Percentiles rank a stretch among this genome's conserved stretches.
These are phyloP conservation scores for Metschnikowia noctiluminum DNA, from an alignment of 805 yeast species.

Conservation along the genomic window DNA sequence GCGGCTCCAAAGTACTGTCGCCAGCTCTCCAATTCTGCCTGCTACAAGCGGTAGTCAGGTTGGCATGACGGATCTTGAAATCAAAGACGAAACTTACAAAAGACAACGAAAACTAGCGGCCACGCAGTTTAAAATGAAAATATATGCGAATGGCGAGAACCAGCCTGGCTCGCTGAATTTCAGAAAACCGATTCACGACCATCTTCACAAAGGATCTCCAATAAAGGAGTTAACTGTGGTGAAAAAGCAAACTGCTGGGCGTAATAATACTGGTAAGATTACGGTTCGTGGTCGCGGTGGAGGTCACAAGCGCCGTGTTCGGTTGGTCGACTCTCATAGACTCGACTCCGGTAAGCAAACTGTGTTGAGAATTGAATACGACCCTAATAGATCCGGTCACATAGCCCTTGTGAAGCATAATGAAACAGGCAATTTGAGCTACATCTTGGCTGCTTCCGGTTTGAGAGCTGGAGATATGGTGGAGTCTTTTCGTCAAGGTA, in stretches of 20 bases:
- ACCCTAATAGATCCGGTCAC: constrained; percentile 92
- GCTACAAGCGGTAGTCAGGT: constrained; percentile 9
- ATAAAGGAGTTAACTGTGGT: constrained; percentile 70
- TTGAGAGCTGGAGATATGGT: constrained; percentile 88
- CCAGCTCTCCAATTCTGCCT: constrained; percentile 4
- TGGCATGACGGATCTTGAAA: constrained; percentile 70
- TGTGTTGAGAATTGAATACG: constrained; percentile 88
- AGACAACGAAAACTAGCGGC: constrained; percentile 72
- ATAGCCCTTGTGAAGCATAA: constrained; percentile 77
- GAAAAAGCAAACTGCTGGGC: constrained; percentile 73
- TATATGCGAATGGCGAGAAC: constrained; percentile 63
- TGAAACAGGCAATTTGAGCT: constrained; percentile 60
- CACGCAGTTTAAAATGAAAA: constrained; percentile 67
- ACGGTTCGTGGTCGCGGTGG: constrained; percentile 97
- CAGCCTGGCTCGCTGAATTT: constrained; percentile 90
- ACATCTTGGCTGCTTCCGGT: constrained; percentile 89
- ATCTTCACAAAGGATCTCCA: constrained; percentile 85
- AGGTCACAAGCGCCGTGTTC: constrained; percentile 85
- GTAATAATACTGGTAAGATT: constrained; percentile 84
- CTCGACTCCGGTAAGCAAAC: constrained; percentile 64
- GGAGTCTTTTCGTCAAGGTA: constrained; percentile 85
- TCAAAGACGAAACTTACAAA: constrained; percentile 67
- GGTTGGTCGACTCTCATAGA: constrained; percentile 78
- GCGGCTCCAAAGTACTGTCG: constrained; percentile 17
- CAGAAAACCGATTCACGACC: constrained; percentile 81